Evolutionary conservation across 805 yeast genomes (phyloP), one percentile per base, ranked within the genome.

Genomic region (Henningerozyma blattae): DNA sequence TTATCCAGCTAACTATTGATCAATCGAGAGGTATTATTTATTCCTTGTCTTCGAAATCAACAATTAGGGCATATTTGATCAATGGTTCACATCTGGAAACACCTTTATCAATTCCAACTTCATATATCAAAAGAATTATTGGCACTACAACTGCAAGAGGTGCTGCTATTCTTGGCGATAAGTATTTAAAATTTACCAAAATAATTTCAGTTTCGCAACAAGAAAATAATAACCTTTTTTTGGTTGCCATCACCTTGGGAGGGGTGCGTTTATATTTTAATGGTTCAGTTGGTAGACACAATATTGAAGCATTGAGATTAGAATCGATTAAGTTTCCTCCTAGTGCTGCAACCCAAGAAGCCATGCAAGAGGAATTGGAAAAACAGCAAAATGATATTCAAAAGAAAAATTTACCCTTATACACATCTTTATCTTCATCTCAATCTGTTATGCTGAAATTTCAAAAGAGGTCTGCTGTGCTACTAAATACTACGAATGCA

Each of bases 41-140:
- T 55, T 72, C 95, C 0, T 67, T 91, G 31, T 81, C 95, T 0
- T 77, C 85, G 16, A 74, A 70, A 37, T 85, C 95, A 0, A 69
- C 75, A n/a, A 73, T 91, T 15, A 70, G 93, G 46, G 83, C 84
- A 3, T 89, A 85, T 48, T 63, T 83, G 40, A 64, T 61, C 18
- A 47, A 56, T 24, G 7, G 9, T 7, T 20, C 22, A 20, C 9
- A 7, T 20, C 55, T 78, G 31, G 61, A 56, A 32, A 61, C 59
- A 9, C 68, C 70, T 9, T 42, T 52, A 25, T 38, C 58, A 7
- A 53, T 64, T 28, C 62, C 47, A 37, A 59, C 65, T 6, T 34
- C 54, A 4, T 55, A 61, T 33, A 58, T 64, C 18, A 54, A 56
- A 22, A 52, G 63, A 30, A 61, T 57, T 37, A 55, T 62, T 30